Evolutionary conservation across 2,329 filamentous ascomycete species (phyloP).

Genomic region (Bipolaris cookei): DNA sequence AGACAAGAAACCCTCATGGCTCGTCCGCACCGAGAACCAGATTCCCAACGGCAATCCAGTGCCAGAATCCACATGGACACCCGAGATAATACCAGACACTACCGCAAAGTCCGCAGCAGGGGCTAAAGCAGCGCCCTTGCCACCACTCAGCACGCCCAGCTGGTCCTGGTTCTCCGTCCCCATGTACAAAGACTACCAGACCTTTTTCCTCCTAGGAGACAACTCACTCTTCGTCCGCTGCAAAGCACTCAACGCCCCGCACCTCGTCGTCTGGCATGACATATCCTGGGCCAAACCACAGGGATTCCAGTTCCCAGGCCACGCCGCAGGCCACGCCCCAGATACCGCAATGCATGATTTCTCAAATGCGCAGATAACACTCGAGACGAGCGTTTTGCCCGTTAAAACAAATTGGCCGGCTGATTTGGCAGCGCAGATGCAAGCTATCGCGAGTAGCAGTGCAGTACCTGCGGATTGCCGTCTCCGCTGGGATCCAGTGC

Average conservation of each 20-base stretch:
- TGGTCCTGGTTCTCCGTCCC: constrained; percentile 19
- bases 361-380: background rate
- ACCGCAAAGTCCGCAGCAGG: too few relatives aligned
- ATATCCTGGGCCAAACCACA: background rate
- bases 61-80: background rate
- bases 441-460: background rate
- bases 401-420: background rate
- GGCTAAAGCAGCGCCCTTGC: background rate
- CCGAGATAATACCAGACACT: background rate
- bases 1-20: background rate
- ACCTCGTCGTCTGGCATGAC: background rate
- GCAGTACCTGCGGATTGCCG: background rate
- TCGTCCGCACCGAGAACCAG: background rate
- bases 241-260: background rate
- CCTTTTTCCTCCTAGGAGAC: background rate
- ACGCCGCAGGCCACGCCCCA: background rate
- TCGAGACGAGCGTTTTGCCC: background rate
- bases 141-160: background rate
- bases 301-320: background rate
- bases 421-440: background rate
- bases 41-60: background rate
- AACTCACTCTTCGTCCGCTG: background rate
- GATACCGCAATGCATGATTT: constrained; percentile 3
- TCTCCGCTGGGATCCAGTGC: background rate
- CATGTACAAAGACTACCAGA: constrained; percentile 4